Conservation (phyloP, 1,284 basidiomycete species). For the Vanrija sp. region DNA sequence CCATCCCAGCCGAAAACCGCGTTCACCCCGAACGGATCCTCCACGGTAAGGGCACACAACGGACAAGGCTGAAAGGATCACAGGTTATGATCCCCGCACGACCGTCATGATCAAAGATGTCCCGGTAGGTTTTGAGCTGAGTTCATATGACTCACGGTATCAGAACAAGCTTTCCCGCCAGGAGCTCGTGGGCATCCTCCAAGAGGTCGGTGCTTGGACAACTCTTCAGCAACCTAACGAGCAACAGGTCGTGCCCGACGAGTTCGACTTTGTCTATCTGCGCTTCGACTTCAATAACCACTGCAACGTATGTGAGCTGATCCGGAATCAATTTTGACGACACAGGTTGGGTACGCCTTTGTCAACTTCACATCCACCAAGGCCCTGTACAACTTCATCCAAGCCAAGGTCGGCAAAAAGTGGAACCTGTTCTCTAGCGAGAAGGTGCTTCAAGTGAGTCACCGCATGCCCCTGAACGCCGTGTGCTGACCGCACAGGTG, state of each 20-base stretch:
- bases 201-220: conserved; percentile 27
- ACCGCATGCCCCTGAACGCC: not conserved
- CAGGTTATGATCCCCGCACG: conserved; percentile 41
- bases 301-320: conserved; percentile 41
- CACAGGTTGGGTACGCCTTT: conserved; percentile 47
- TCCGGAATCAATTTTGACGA: not conserved
- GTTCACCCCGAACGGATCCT: conserved; percentile 38
- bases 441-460: conserved; percentile 46
- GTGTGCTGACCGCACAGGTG: conserved; percentile 25
- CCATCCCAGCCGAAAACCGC: conserved; percentile 35
- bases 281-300: conserved; percentile 49
- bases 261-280: conserved; percentile 48
- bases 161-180: conserved; percentile 48
- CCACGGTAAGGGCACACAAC: conserved; percentile 22
- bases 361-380: conserved; percentile 42
- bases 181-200: conserved; percentile 43
- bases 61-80: not conserved
- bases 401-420: conserved; percentile 39
- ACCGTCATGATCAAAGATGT: conserved; percentile 50
- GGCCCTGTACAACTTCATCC: conserved; percentile 37
- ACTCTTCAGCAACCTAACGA: not conserved
- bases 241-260: conserved; percentile 40
- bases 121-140: conserved; percentile 27
- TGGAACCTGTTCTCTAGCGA: conserved; percentile 49
- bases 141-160: not conserved